phyloP scores from a whole-genome alignment of 345 rosid genomes.

The Syzygium aqueum region DNA sequence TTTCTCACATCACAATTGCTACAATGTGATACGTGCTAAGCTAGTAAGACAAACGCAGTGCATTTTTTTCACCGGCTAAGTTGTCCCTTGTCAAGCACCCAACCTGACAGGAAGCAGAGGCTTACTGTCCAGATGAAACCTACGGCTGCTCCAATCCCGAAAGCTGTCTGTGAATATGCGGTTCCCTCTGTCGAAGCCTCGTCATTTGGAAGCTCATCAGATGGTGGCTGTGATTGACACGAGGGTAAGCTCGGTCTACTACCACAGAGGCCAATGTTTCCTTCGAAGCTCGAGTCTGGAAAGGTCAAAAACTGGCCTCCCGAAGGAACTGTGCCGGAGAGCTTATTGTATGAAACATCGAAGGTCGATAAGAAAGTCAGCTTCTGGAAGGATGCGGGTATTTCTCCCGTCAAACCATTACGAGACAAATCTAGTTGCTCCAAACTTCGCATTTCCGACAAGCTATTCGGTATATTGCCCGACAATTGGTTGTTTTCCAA shows the following conservation, averaged over 20 bases:
- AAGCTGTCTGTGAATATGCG: not conserved
- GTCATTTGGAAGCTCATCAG: not conserved
- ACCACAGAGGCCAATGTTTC: slow-evolving; percentile 11
- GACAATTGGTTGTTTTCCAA: slow-evolving; percentile 2
- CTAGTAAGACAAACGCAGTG: not conserved
- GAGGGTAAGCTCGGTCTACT: not conserved
- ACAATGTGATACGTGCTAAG: not conserved
- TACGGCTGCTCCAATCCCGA: slow-evolving; percentile 9
- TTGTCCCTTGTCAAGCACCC: slow-evolving; percentile 2
- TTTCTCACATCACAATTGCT: not conserved
- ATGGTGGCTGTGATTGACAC: not conserved
- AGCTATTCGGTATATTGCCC: slow-evolving; percentile 3
- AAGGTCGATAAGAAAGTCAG: slow-evolving; percentile 11
- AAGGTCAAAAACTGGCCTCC: slow-evolving; percentile 22
- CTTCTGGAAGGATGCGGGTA: slow-evolving; percentile 9
- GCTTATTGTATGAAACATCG: slow-evolving; percentile 19
- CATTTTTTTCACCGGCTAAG: not conserved
- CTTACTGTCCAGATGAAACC: slow-evolving; percentile 7
- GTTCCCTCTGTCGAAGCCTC: not conserved
- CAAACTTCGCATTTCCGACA: slow-evolving; percentile 8
- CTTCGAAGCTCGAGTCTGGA: slow-evolving; percentile 19
- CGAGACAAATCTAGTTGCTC: slow-evolving; percentile 9
- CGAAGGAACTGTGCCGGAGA: slow-evolving; percentile 6
- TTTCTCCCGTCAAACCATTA: slow-evolving; percentile 11
- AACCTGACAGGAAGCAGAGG: slow-evolving; percentile 17